Conservation (phyloP, 2,329 filamentous ascomycete genomes). For the Fusarium illudens region DNA sequence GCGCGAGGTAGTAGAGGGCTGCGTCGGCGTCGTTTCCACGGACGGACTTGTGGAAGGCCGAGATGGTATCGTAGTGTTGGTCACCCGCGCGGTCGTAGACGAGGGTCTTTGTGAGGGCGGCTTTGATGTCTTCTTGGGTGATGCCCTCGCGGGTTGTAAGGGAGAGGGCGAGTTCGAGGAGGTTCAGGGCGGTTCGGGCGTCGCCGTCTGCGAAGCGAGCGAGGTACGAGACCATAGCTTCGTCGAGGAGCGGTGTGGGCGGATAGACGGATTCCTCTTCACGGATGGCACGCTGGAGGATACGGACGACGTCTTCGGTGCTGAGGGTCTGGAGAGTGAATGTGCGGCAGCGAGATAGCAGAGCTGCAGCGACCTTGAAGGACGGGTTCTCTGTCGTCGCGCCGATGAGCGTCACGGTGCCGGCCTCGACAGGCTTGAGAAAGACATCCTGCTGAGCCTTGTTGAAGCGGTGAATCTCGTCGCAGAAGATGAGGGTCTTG, state of each 20-base stretch:
- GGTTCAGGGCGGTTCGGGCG: constrained; percentile 89
- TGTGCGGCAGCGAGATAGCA: constrained; percentile 88
- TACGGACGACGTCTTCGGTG: constrained; percentile 74
- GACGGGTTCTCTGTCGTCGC: constrained; percentile 97
- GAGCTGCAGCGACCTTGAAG: constrained; percentile 88
- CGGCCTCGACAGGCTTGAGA: constrained; percentile 88
- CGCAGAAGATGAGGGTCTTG: constrained; percentile 96
- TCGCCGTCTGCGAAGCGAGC: constrained; percentile 91
- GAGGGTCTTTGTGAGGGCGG: constrained; percentile 85
- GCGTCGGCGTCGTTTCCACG: constrained; percentile 88
- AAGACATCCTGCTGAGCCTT: constrained; percentile 97
- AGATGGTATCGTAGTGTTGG: constrained; percentile 97
- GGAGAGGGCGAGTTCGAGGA: constrained; percentile 88
- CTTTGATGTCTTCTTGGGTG: constrained; percentile 81
- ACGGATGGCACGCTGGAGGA: constrained; percentile 78
- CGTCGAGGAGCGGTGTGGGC: constrained; percentile 71
- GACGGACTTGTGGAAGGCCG: constrained; percentile 95
- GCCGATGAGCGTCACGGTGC: constrained; percentile 89
- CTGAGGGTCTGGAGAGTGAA: constrained; percentile 84
- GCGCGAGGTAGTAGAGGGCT: constrained; percentile 89
- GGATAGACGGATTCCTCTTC: constrained; percentile 60
- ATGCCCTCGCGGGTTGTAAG: constrained; percentile 66
- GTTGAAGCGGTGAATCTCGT: constrained; percentile 93
- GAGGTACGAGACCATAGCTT: constrained; percentile 81
- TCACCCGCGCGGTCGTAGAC: constrained; percentile 96